Evolutionary conservation across 352 stramenopile genomes (phyloP).

Genomic region (Pythium aphanidermatum): DNA sequence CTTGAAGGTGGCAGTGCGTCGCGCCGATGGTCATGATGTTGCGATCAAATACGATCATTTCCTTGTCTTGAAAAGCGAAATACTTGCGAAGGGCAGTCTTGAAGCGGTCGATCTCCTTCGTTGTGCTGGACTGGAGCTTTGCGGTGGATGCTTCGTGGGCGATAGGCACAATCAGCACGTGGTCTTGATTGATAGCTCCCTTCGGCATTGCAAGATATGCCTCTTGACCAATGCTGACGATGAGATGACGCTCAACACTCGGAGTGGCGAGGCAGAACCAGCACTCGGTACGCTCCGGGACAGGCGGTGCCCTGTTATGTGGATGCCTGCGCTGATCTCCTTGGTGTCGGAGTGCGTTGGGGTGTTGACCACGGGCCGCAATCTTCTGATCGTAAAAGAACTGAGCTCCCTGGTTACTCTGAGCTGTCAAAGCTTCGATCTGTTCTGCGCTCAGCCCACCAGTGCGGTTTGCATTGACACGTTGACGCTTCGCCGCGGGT

Average conservation of each 20-base stretch:
- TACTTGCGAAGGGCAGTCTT: conserved; percentile 50
- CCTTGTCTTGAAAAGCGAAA: conserved; percentile 59
- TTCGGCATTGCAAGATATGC: conserved; percentile 80
- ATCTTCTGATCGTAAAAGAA: conserved; percentile 79
- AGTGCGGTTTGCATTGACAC: conserved; percentile 7
- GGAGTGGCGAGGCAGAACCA: conserved; percentile 83
- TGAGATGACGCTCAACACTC: conserved; percentile 70
- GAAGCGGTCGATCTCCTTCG: conserved; percentile 62
- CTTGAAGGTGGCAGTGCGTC: conserved; percentile 72
- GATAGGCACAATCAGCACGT: conserved; percentile 76
- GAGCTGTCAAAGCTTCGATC: conserved; percentile 51
- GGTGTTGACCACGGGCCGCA: conserved; percentile 42
- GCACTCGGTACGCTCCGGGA: conserved; percentile 68
- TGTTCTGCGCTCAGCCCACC: conserved; percentile 54
- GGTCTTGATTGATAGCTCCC: conserved; percentile 67
- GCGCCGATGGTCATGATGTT: conserved; percentile 68
- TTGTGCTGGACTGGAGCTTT: conserved; percentile 31
- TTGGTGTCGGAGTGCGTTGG: conserved; percentile 28
- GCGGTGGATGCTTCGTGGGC: conserved; percentile 59
- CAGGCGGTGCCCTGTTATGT: conserved; percentile 9
- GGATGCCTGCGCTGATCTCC: conserved; percentile 19
- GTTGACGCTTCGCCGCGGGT: conserved; percentile 36
- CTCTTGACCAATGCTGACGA: conserved; percentile 76
- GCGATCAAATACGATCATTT: conserved; percentile 71
- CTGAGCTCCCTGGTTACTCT: conserved; percentile 33